Base-by-base conservation (phyloP, 2,329 filamentous ascomycete genomes). In the Pyrenochaeta sp. region DNA sequence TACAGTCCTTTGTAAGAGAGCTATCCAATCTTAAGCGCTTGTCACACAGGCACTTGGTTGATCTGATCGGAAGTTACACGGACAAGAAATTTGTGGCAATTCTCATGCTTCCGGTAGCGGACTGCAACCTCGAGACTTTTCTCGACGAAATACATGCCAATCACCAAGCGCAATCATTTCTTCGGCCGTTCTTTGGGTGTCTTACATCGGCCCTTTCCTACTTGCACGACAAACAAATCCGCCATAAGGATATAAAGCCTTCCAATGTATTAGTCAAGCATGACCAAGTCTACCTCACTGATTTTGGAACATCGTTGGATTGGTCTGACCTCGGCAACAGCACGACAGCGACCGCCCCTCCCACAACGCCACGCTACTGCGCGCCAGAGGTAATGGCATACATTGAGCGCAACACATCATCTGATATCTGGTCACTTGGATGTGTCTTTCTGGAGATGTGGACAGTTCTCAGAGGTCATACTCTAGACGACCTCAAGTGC, bases 31-130 rank as follows among this genome's bases (percentile, higher is more conserved):
- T 68, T 21, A 65, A 68, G 23, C 40, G 32, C 2, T 20, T 66
- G 35, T 4, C 41, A 39, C 63, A 69, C 32, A 23, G 20, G 1
- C 67, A 71, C 21, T 51, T 65, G 1, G 60, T 69, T 4, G 46
- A 64, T 14, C 45, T 67, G 2, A 40, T 68, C 14, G 66, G 58
- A 12, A 73, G 68, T 44, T 76, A 72, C 40, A 75, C 72, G 1
- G 73, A 75, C 29, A 50, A 60, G 2, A 49, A 50, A 4, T 67
- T 61, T 30, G 55, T 75, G 14, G 71, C 64, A 5, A 49, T 77
- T 1, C 46, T 77, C 29, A 74, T 73, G 61, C 51, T 51, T 14
- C 69, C 50, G 20, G 61, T 71, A 3, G 68, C 66, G 2, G 47
- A 65, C 4, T 43, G 48, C 23, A 47, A 65, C 23, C 12, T 57